A percentile compares a stretch with the other conserved stretches of the same genome.
These are phyloP conservation scores for Penicillium steckii DNA, from an alignment of 495 filamentous ascomycete species.

Conservation along the genomic window DNA sequence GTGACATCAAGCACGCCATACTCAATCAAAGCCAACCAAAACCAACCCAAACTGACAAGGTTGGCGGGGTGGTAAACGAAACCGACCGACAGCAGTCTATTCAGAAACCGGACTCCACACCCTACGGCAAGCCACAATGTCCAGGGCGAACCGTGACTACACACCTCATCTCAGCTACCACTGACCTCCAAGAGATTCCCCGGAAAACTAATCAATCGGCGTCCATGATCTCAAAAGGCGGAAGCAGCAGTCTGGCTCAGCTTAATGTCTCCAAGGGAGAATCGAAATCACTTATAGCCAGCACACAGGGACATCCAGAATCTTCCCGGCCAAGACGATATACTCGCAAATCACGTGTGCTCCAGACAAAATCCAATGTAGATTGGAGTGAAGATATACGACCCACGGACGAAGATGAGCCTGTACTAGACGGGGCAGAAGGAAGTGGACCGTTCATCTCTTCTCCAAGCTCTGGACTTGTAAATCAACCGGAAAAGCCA, in stretches of 20 bases:
- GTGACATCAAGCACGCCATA: slow-evolving; percentile 12
- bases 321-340: slow-evolving; percentile 8
- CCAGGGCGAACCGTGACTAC: background rate
- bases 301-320: slow-evolving; percentile 18
- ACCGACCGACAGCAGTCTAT: background rate
- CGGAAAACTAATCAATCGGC: background rate
- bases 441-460: slow-evolving; percentile 11
- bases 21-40: background rate
- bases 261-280: background rate
- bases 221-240: background rate
- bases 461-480: slow-evolving; percentile 13
- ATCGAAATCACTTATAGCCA: background rate
- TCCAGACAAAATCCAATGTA: slow-evolving; percentile 18
- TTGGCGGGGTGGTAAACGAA: background rate
- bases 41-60: background rate
- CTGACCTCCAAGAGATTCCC: background rate
- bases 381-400: slow-evolving; percentile 38
- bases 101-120: background rate
- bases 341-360: slow-evolving; percentile 4
- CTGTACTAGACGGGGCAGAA: background rate
- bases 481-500: background rate
- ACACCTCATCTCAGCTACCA: background rate
- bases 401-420: slow-evolving; percentile 25
- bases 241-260: background rate
- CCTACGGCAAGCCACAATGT: background rate